phyloP scores from a whole-genome alignment of 345 rosid species.

The Hibiscus mutabilis region DNA sequence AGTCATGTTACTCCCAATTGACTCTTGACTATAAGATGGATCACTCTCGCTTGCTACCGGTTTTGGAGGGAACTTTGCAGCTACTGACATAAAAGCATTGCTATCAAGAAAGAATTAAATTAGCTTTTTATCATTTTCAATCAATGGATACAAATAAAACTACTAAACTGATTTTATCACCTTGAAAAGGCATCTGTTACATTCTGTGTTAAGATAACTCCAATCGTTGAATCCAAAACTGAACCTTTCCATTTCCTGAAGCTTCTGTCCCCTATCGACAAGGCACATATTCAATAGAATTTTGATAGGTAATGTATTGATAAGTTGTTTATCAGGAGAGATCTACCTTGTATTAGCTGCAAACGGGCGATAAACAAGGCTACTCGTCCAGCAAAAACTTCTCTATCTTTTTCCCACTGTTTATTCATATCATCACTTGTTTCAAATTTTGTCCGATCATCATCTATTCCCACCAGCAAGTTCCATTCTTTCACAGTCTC shows the following conservation, averaged over 20 bases:
- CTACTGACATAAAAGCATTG: slow-evolving; percentile 45
- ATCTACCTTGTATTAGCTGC: slow-evolving; percentile 40
- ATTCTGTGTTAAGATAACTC: slow-evolving; percentile 65
- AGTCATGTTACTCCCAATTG: background rate
- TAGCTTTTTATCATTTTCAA: background rate
- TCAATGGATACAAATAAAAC: background rate
- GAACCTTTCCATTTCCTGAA: slow-evolving; percentile 65
- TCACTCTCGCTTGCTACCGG: background rate
- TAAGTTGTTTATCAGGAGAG: background rate
- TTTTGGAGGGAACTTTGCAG: slow-evolving; percentile 33
- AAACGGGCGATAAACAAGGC: slow-evolving; percentile 26
- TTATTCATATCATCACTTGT: slow-evolving; percentile 18
- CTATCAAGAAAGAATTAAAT: slow-evolving; percentile 16
- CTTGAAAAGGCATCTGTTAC: slow-evolving; percentile 52
- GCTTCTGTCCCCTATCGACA: slow-evolving; percentile 37
- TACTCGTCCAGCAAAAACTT: slow-evolving; percentile 20
- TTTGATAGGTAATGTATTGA: background rate
- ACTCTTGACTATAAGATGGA: background rate
- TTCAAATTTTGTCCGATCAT: slow-evolving; percentile 7
- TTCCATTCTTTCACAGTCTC: slow-evolving; percentile 37
- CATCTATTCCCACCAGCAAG: slow-evolving; percentile 20
- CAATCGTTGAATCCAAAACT: slow-evolving; percentile 56
- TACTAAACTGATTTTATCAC: slow-evolving; percentile 15
- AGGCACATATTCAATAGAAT: background rate
- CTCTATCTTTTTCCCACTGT: slow-evolving; percentile 32